Percentiles rank a stretch among this genome's conserved stretches.
These are phyloP conservation scores for Cyathus striatus DNA, from an alignment of 768 basidiomycete genomes.

Conservation along the genomic window DNA sequence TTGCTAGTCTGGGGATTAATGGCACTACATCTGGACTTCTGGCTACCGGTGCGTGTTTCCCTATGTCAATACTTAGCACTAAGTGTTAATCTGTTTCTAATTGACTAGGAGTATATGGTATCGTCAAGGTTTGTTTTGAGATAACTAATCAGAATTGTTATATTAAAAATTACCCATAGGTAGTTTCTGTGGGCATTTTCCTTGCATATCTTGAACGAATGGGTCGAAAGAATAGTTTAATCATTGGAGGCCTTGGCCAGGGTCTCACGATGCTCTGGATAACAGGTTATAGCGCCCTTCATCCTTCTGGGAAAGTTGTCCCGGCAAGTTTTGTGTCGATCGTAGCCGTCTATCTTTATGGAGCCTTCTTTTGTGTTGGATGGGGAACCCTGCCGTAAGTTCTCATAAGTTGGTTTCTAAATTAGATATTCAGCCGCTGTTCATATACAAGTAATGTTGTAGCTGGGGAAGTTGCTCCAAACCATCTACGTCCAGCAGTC, in stretches of 20 bases:
- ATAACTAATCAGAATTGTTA: background rate
- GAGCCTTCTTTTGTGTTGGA: slow-evolving; percentile 38
- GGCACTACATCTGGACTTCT: slow-evolving; percentile 38
- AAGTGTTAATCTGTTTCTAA: no score
- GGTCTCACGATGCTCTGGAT: slow-evolving; percentile 44
- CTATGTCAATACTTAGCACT: no score
- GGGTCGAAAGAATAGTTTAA: slow-evolving; percentile 44
- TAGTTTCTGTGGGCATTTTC: slow-evolving; percentile 31
- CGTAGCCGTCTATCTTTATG: slow-evolving; percentile 41
- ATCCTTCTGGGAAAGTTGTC: slow-evolving; percentile 21
- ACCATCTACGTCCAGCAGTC: slow-evolving; percentile 33
- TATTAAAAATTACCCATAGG: no score
- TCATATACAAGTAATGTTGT: slow-evolving; percentile 30
- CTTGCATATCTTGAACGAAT: slow-evolving; percentile 38
- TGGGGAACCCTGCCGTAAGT: slow-evolving; percentile 33
- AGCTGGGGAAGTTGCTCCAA: slow-evolving; percentile 38
- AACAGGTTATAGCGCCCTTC: slow-evolving; percentile 31
- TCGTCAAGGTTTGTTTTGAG: slow-evolving; percentile 22
- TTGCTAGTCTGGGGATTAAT: slow-evolving; percentile 40
- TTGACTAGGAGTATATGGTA: slow-evolving; percentile 37
- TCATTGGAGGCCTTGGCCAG: slow-evolving; percentile 46
- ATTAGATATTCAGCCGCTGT: background rate
- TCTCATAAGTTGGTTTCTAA: no score
- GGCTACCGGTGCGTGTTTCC: slow-evolving; percentile 46
- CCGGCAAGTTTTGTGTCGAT: slow-evolving; percentile 39